Evolutionary conservation across 2,329 filamentous ascomycete genomes (phyloP).

Genomic region (Fusarium aywerte): DNA sequence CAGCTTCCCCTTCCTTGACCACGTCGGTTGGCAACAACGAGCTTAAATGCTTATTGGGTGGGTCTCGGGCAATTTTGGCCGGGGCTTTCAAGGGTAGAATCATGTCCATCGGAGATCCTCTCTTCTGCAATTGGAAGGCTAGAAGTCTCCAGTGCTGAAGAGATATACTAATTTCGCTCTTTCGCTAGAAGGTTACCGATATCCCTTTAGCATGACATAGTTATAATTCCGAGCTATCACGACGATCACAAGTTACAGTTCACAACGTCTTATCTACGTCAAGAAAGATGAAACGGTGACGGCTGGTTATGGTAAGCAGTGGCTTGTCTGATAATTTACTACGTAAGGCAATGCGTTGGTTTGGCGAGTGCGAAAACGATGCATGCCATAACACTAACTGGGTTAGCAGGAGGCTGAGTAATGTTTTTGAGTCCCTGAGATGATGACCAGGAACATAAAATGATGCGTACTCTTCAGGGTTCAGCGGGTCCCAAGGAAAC

Average conservation of each 20-base stretch:
- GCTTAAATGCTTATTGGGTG: neutral
- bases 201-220: neutral
- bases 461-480: slow-evolving; percentile 2
- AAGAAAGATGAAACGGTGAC: neutral
- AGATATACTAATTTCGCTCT: neutral
- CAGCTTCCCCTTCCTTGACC: neutral
- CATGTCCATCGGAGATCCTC: too few species aligned
- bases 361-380: neutral
- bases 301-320: neutral
- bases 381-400: neutral
- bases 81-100: neutral
- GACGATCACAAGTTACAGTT: neutral
- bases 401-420: slow-evolving; percentile 3
- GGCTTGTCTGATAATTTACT: neutral
- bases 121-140: neutral
- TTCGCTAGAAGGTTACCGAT: neutral
- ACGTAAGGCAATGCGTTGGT: neutral
- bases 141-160: neutral
- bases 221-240: neutral
- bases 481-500: neutral
- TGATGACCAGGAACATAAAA: slow-evolving; percentile 9
- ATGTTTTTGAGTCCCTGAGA: neutral
- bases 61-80: neutral
- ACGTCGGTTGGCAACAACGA: neutral
- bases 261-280: neutral